A percentile compares a stretch with the other conserved stretches of the same genome.
phyloP scores from a whole-genome alignment of 2,329 filamentous ascomycete species.

The Fusarium odoratissimum region DNA sequence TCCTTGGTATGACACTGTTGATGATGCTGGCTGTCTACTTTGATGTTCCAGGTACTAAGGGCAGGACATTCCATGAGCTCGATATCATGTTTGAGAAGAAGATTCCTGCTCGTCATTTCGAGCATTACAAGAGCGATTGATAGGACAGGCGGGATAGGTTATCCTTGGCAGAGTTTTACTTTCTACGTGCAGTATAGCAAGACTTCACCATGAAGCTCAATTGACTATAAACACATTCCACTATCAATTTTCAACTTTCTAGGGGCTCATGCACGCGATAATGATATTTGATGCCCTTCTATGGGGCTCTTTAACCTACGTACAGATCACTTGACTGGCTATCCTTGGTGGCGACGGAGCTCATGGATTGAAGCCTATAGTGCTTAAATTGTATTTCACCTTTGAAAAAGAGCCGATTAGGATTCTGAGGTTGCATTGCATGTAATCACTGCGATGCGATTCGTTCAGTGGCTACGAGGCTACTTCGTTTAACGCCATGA shows the following conservation, averaged over 20 bases:
- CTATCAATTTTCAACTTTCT: background rate
- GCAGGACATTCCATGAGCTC: slow-evolving; percentile 10
- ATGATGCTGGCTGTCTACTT: slow-evolving; percentile 5
- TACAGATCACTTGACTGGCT: background rate
- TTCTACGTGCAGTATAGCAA: background rate
- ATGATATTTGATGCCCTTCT: background rate
- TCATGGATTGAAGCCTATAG: background rate
- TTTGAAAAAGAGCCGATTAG: rapidly evolving
- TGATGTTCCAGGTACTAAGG: slow-evolving; percentile 13
- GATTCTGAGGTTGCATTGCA: no score
- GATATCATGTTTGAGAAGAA: slow-evolving; percentile 16
- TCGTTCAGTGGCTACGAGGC: no score
- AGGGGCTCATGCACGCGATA: background rate
- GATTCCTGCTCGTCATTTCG: slow-evolving; percentile 3
- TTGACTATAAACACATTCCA: background rate
- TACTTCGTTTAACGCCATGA: background rate
- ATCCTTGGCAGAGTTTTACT: background rate
- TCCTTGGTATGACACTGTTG: slow-evolving; percentile 6
- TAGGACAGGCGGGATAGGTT: background rate
- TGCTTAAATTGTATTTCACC: background rate
- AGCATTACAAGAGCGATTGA: background rate
- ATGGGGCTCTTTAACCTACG: background rate
- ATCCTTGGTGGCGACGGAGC: rapidly evolving
- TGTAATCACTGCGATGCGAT: rapidly evolving
- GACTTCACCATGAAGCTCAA: background rate